A percentile compares a stretch with the other conserved stretches of the same genome.
phyloP scores from a whole-genome alignment of 2,329 filamentous ascomycete genomes.

The Leptographium procerum region DNA sequence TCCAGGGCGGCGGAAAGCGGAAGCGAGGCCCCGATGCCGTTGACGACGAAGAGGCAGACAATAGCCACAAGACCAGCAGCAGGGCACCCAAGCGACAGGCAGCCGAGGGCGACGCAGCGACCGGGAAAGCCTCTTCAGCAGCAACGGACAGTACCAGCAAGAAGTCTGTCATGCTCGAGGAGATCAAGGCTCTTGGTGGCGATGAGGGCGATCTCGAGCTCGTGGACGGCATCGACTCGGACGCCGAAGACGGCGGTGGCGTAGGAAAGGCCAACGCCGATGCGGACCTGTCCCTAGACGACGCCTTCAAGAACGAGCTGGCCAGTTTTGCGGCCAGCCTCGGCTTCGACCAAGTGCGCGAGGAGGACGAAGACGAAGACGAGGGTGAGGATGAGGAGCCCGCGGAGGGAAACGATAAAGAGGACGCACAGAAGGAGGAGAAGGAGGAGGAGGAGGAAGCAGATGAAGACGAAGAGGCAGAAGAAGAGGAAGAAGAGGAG shows the following conservation, averaged over 20 bases:
- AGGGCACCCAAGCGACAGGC: background rate
- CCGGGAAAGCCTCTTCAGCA: constrained; percentile 14
- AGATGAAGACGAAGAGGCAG: constrained; percentile 20
- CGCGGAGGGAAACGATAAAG: constrained; percentile 24
- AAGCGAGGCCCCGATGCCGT: constrained; percentile 6
- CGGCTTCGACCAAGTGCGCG: constrained; percentile 32
- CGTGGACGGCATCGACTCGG: constrained; percentile 42
- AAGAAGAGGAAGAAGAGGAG: constrained; percentile 20
- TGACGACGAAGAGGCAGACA: constrained; percentile 4
- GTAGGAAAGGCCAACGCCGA: constrained; percentile 15
- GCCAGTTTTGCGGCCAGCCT: constrained; percentile 39
- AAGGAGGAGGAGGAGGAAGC: constrained; percentile 16
- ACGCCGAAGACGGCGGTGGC: constrained; percentile 30
- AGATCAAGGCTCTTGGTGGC: constrained; percentile 54
- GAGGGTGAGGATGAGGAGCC: constrained; percentile 27
- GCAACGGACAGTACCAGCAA: constrained; percentile 13
- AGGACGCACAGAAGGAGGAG: constrained; percentile 12
- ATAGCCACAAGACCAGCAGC: background rate
- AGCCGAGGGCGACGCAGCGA: constrained; percentile 14
- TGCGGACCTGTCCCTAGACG: constrained; percentile 15
- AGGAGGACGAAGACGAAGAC: constrained; percentile 27
- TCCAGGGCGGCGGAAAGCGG: constrained; percentile 13
- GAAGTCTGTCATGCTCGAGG: constrained; percentile 36
- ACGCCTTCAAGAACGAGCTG: constrained; percentile 33
- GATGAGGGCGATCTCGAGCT: constrained; percentile 54